Base-by-base conservation (phyloP, 805 yeast species). In the Wickerhamiella parazyma region DNA sequence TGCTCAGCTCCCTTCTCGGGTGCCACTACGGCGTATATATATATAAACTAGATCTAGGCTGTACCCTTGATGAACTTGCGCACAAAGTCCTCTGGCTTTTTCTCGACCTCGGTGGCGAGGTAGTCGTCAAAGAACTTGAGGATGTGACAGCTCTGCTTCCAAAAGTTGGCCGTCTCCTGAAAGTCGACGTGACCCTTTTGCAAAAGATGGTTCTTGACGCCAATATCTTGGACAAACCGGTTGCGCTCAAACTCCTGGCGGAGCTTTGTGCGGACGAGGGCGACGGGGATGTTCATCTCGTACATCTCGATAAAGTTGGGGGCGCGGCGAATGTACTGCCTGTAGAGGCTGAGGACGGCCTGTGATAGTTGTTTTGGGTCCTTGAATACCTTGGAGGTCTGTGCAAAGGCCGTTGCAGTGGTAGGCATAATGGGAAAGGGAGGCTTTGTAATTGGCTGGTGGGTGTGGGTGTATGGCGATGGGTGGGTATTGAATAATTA, bases 181-280 rank as follows among this genome's bases (percentile, higher is more conserved):
- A 76, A 84, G 61, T 84, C 94, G 91, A 81, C 81, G 56, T 81
- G 86, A 6, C 89, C 94, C 66, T 82, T 80, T 66, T 81, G 76
- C 52, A 75, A 74, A 46, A 84, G 67, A 14, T 80, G 71, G 62
- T 83, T 84, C 50, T 71, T 69, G 37, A 79, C 73, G 26, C 74
- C 73, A 51, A 78, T 60, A 56, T 80, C 84, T 42, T 66, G 66
- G 42, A 82, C 84, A 57, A 68, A 83, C 57, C 94, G 71, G 57
- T 83, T 72, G 66, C 93, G 78, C 64, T 84, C 94, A 53, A 84
- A 84, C 63, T 84, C 91, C 63, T 83, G 91, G 71, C 94, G 76
- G 51, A 84, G 72, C 65, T 80, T 81, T 45, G 94, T 81, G 62
- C 84, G 77, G 46, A 83, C 78, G 48, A 75, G 71, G 33, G 89